Evolutionary conservation across 2,329 filamentous ascomycete genomes (phyloP).

Genomic region (Pseudogymnoascus sp.): DNA sequence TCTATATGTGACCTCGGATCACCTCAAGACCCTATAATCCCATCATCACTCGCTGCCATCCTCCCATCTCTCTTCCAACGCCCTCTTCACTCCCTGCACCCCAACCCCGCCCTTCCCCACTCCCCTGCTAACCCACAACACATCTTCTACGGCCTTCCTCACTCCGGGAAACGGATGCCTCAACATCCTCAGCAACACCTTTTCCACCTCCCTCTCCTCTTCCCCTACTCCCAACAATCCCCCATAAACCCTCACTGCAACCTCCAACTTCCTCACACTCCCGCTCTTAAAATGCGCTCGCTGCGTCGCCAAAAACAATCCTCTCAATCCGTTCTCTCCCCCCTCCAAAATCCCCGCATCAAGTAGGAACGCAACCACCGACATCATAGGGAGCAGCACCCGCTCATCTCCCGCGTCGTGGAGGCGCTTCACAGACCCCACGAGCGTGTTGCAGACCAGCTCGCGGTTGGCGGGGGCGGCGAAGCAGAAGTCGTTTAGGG

Average conservation of each 20-base stretch:
- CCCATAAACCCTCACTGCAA: constrained; percentile 73
- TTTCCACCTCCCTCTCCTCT: constrained; percentile 40
- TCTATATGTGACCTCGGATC: background rate
- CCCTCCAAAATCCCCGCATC: constrained; percentile 48
- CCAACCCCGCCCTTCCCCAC: constrained; percentile 48
- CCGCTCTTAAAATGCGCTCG: constrained; percentile 76
- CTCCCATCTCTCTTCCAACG: constrained; percentile 9
- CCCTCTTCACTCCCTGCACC: constrained; percentile 43
- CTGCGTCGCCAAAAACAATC: constrained; percentile 36
- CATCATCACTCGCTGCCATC: background rate
- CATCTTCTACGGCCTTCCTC: constrained; percentile 51
- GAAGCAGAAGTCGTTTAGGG: constrained; percentile 51
- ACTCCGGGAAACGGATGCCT: constrained; percentile 77
- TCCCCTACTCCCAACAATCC: constrained; percentile 45
- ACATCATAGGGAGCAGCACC: constrained; percentile 66
- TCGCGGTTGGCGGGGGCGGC: constrained; percentile 23
- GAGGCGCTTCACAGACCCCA: constrained; percentile 43
- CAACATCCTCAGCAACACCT: constrained; percentile 66
- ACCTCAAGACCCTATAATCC: background rate
- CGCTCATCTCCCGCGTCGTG: constrained; percentile 52
- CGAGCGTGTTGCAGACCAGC: constrained; percentile 44
- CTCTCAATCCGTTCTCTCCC: constrained; percentile 24
- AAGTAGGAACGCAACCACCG: constrained; percentile 70
- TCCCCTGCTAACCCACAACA: constrained; percentile 44
- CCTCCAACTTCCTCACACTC: constrained; percentile 74